Percentiles rank a stretch among this genome's conserved stretches.
Evolutionary conservation across 345 rosid species (phyloP).

Genomic region (Garcia nutans): DNA sequence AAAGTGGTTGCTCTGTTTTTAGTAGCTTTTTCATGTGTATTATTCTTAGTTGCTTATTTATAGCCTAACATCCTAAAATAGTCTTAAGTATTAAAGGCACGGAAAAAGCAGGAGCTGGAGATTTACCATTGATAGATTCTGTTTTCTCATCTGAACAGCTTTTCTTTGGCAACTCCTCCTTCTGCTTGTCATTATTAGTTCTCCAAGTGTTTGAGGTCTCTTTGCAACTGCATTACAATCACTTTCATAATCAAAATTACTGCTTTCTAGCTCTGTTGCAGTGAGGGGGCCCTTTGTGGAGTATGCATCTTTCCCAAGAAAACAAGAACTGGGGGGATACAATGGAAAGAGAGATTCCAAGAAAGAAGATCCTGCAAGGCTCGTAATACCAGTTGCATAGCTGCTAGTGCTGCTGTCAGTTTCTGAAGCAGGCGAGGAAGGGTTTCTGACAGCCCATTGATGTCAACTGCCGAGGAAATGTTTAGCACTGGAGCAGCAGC

Average conservation of each 20-base stretch:
- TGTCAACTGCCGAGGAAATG: constrained; percentile 23
- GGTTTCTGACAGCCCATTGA: constrained; percentile 24
- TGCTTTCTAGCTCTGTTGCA: constrained; percentile 25
- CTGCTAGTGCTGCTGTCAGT: constrained; percentile 64
- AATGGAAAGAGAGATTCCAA: constrained; percentile 85
- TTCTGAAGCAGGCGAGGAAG: constrained; percentile 59
- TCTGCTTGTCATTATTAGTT: constrained; percentile 77
- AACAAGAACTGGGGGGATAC: constrained; percentile 46
- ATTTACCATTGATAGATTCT: constrained; percentile 56
- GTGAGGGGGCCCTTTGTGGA: constrained; percentile 24
- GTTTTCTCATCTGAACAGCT: constrained; percentile 53
- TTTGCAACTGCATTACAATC: constrained; percentile 34
- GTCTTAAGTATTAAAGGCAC: background rate
- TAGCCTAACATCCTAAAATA: background rate
- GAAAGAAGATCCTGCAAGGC: constrained; percentile 70
- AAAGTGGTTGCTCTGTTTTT: background rate
- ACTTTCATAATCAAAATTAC: constrained; percentile 18
- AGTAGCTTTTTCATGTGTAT: background rate
- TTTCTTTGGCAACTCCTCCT: constrained; percentile 69
- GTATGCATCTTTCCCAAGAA: constrained; percentile 34
- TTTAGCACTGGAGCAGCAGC: constrained; percentile 42
- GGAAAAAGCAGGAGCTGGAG: constrained; percentile 18
- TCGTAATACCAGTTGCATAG: constrained; percentile 58
- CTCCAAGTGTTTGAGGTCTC: constrained; percentile 67
- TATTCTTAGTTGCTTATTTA: background rate